Evolutionary conservation across 495 filamentous ascomycete species (phyloP), one percentile per base, ranked within the genome.

Genomic region (Annulohypoxylon maeteangense): DNA sequence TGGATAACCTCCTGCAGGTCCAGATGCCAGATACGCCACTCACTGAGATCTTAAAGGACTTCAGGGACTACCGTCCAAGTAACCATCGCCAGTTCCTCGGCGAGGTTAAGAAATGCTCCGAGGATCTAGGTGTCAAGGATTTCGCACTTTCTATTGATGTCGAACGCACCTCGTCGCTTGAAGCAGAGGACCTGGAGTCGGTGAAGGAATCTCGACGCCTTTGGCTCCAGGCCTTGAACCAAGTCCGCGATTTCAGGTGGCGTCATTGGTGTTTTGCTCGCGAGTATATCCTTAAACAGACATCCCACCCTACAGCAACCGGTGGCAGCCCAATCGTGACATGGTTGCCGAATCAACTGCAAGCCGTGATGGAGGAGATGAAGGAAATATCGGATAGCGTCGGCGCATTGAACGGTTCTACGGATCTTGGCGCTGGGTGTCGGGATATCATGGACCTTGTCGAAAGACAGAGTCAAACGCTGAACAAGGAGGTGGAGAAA

Each of bases 191-290:
- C 6, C 18, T 53, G 18, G 31, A 62, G 14, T 57, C 73, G 11
- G 59, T 78, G 40, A 72, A 68, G 62, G 86, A 90, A 67, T 79
- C 78, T 0, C 70, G 79, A 4, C 47, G 76, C 5, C 82, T 93
- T 2, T 95, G 94, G 80, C 83, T 97, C 4, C 83, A 85, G 70
- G 84, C 88, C 0, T 78, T 97, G 20, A 89, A 97, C 77, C 90
- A 97, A 77, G 91, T 97, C 10, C 89, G 94, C 56, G 92, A 94
- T 73, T 97, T 97, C 81, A 83, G 94, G 65, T 97, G 94, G 94
- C 85, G 94, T 3, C 94, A 97, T 74, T 97, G 94, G 94, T 89
- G 93, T 67, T 97, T 97, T 72, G 93, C 93, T n/a, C 83, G 93
- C 20, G 94, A 97, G 84, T 97, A 97, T 70, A 97, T 97, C 65